Conservation (phyloP, 176 grass and related monocot species). For the Saccharum officinarum region DNA sequence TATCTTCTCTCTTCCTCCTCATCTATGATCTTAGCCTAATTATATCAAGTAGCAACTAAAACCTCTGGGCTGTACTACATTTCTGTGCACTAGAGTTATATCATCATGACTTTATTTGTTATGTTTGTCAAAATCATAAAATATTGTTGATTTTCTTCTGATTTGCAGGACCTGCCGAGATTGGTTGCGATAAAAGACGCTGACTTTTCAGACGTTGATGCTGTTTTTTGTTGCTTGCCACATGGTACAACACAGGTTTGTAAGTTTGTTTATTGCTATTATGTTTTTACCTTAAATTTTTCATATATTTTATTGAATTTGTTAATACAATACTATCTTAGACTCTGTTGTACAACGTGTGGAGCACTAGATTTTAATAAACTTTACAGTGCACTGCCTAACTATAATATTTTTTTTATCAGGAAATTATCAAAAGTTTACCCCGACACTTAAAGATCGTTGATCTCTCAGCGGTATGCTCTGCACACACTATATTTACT, state of each 20-base stretch:
- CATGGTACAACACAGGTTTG: slow-evolving; percentile 99
- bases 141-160: slow-evolving; percentile 28
- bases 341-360: not conserved
- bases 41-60: not conserved
- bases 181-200: slow-evolving; percentile 93
- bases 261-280: slow-evolving; percentile 23
- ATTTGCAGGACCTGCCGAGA: slow-evolving; percentile 73
- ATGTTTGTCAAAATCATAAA: not conserved
- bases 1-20: slow-evolving; percentile 23
- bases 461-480: slow-evolving; percentile 93
- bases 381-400: not conserved
- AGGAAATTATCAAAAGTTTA: slow-evolving; percentile 95
- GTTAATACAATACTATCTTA: slow-evolving; percentile 14
- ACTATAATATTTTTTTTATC: slow-evolving; percentile 29
- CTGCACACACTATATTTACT: not conserved
- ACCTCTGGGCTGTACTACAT: not conserved
- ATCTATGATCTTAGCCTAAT: not conserved
- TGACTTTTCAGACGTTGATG: slow-evolving; percentile 90
- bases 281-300: slow-evolving; percentile 10
- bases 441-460: slow-evolving; percentile 83
- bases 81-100: slow-evolving; percentile 3
- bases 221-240: slow-evolving; percentile 99
- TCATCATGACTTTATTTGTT: not conserved
- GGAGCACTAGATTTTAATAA: not conserved
- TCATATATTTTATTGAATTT: slow-evolving; percentile 1